Conservation (phyloP, 2,329 filamentous ascomycete genomes). For the Cladophialophora carrionii region DNA sequence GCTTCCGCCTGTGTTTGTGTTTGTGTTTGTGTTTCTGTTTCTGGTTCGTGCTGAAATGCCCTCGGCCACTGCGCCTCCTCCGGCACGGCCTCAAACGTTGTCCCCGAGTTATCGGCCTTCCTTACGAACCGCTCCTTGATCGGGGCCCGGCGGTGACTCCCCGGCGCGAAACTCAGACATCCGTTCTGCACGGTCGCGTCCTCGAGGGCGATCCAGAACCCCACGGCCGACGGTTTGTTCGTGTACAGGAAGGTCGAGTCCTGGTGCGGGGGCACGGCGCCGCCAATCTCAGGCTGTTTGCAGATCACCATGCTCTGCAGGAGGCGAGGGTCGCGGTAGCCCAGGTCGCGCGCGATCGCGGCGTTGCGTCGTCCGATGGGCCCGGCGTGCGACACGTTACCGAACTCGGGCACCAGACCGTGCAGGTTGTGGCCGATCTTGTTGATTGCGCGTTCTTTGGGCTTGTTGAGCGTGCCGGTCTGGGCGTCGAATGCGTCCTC, state of each 20-base stretch:
- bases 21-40: no score
- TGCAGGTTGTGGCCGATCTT: constrained; percentile 83
- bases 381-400: constrained; percentile 56
- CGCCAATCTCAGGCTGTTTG: constrained; percentile 96
- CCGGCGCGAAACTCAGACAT: constrained; percentile 82
- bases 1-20: no score
- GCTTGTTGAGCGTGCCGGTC: constrained; percentile 68
- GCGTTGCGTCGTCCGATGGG: constrained; percentile 52
- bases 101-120: constrained; percentile 57
- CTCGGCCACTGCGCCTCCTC: constrained; percentile 73
- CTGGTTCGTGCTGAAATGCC: constrained; percentile 49
- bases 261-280: constrained; percentile 86
- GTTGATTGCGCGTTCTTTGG: constrained; percentile 85
- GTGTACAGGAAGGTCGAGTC: constrained; percentile 94
- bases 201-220: constrained; percentile 97
- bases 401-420: constrained; percentile 68
- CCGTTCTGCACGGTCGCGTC: constrained; percentile 86
- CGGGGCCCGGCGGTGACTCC: constrained; percentile 74
- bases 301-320: constrained; percentile 98
- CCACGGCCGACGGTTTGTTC: constrained; percentile 81
- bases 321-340: constrained; percentile 73
- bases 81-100: constrained; percentile 59
- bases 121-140: constrained; percentile 77
- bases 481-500: constrained; percentile 78
- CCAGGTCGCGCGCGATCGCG: constrained; percentile 70